Percentiles rank a stretch among this genome's conserved stretches.
Conservation (phyloP, 1,139 yeast genomes). For the Lodderomyces parapsilosis region DNA sequence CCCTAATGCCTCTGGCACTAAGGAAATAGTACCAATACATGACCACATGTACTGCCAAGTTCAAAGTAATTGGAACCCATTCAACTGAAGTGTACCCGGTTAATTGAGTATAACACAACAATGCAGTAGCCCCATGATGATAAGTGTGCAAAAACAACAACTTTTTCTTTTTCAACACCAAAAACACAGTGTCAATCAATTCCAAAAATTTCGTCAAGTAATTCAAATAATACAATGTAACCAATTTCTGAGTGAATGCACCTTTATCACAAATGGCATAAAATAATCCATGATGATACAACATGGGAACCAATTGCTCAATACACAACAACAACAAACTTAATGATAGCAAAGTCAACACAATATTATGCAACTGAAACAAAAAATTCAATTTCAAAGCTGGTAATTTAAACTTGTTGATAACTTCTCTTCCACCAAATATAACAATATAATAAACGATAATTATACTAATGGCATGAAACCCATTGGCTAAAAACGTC, state of each 20-base stretch:
- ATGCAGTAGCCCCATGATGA: conserved; percentile 98
- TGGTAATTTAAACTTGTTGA: conserved; percentile 48
- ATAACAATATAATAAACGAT: conserved; percentile 76
- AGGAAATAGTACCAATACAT: conserved; percentile 99
- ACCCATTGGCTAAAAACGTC: conserved; percentile 70
- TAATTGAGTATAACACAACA: conserved; percentile 91
- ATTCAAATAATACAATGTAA: conserved; percentile 77
- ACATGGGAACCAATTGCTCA: conserved; percentile 86
- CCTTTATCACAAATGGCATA: conserved; percentile 79
- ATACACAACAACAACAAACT: conserved; percentile 63
- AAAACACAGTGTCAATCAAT: conserved; percentile 86
- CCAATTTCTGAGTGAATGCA: conserved; percentile 86
- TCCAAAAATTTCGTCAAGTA: conserved; percentile 79
- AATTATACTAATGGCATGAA: conserved; percentile 59
- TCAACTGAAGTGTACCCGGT: conserved; percentile 88
- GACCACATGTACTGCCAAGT: conserved; percentile 90
- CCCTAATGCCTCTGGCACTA: conserved; percentile 89
- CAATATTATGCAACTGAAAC: conserved; percentile 72
- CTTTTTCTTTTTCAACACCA: conserved; percentile 89
- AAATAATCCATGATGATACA: conserved; percentile 73
- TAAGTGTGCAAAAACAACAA: conserved; percentile 89
- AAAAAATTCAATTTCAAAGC: conserved; percentile 68
- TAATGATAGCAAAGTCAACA: conserved; percentile 70
- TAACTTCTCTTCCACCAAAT: conserved; percentile 68
- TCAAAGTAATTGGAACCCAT: conserved; percentile 91